Base-by-base conservation (phyloP, 495 filamentous ascomycete genomes). In the Symbiotaphrina buchneri region DNA sequence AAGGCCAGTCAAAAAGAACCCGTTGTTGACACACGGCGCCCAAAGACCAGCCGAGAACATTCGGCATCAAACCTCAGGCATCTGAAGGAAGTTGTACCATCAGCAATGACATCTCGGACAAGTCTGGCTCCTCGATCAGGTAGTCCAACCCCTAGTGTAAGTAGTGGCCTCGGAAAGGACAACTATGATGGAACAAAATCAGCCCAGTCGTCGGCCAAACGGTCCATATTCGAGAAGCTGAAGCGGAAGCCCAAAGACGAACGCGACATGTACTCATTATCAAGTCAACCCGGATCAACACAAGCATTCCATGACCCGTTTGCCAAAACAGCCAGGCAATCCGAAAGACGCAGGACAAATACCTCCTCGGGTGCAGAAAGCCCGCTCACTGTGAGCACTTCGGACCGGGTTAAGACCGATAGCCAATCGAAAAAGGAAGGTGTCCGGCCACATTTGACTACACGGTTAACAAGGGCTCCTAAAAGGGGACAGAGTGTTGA, bases 71-170 rank as follows among this genome's bases (percentile, higher is more conserved):
- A 52, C 34, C 36, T 63, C 10, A 57, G 62, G 8, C 60, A 57
- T 22, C 44, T 55, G 30, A 59, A 67, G 11, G 55, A 53, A 20
- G 37, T 55, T 10, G 50, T 48, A 37, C 52, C 47, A 5, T 51
- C 41, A 26, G 51, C 52, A 29, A 55, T 62, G 48, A 54, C 47
- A 24, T 66, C 65, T 14, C 47, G 53, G 10, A 55, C 56, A 4
- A 58, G 50, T 14, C 43, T 62, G 32, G 54, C 52, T 16, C 34
- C 61, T 10, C 68, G 80, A 18, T 68, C 72, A 3, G 66, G 71
- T 18, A 91, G 77, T 44, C 79, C 80, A 8, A 76, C 76, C 1
- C 73, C 72, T 13, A 87, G 73, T 44, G 55, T 59, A 8, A 64
- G 61, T 37, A 74, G 75, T 38, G 51, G 51, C 40, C 35, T 55